Percentiles rank a stretch among this genome's conserved stretches.
phyloP scores from a whole-genome alignment of 164 flowering plant genomes.

The Sedum album region DNA sequence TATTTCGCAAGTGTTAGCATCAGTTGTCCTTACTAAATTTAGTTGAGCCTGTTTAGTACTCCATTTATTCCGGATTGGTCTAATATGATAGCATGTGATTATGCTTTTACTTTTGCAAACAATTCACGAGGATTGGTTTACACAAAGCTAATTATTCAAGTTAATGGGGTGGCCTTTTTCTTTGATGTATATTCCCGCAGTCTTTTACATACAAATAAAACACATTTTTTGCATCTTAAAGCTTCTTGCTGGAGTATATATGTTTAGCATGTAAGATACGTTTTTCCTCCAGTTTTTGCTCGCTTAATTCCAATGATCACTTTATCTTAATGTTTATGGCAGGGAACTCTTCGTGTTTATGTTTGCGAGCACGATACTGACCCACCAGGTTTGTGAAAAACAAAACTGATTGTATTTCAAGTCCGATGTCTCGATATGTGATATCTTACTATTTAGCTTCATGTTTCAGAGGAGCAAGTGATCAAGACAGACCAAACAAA shows the following conservation, averaged over 20 bases:
- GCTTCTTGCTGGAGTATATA: not conserved
- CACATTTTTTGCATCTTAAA: too few relatives aligned
- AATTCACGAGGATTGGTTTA: too few relatives aligned
- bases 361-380: conserved; percentile 49
- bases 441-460: not conserved
- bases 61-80: too few relatives aligned
- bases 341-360: conserved; percentile 57
- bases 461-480: conserved; percentile 55
- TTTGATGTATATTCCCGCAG: too few relatives aligned
- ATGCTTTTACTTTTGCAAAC: too few relatives aligned
- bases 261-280: not conserved
- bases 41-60: too few relatives aligned
- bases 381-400: conserved; percentile 41
- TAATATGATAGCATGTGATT: too few relatives aligned
- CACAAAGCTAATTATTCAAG: too few relatives aligned
- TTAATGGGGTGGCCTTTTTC: too few relatives aligned
- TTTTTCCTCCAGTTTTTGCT: not conserved
- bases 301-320: not conserved
- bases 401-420: not conserved
- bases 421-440: not conserved
- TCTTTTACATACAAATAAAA: too few relatives aligned
- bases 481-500: conserved; percentile 77
- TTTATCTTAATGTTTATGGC: conserved; percentile 14
- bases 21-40: too few relatives aligned
- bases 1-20: too few relatives aligned